These are phyloP conservation scores for Paraleonurus japonicus DNA, from an alignment of 257 asterid species.

Conservation along the genomic window DNA sequence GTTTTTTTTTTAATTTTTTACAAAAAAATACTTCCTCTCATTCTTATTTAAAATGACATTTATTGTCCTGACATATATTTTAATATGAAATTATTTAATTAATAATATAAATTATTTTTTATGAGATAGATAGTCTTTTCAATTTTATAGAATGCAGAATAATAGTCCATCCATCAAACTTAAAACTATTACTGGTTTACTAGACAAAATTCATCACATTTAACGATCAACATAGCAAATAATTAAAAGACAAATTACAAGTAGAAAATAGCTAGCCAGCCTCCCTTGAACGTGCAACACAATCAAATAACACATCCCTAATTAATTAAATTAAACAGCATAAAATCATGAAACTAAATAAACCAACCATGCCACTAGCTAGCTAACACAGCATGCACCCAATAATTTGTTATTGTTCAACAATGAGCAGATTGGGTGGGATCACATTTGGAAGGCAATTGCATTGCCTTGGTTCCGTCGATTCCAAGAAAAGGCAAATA, in stretches of 20 bases:
- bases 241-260: not conserved
- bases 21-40: too few relatives aligned
- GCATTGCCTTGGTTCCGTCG: conserved; percentile 27
- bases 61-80: too few relatives aligned
- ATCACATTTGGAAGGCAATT: conserved; percentile 34
- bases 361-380: not conserved
- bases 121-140: too few relatives aligned
- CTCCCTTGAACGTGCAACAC: not conserved
- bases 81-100: too few relatives aligned
- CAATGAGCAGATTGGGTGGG: not conserved
- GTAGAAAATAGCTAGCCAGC: too few relatives aligned
- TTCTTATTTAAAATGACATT: too few relatives aligned
- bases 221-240: not conserved
- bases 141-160: too few relatives aligned
- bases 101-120: too few relatives aligned
- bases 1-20: too few relatives aligned
- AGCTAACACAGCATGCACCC: not conserved
- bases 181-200: too few relatives aligned
- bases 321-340: not conserved
- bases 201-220: too few relatives aligned
- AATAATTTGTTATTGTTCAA: not conserved
- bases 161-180: not conserved
- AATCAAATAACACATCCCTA: not conserved
- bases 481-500: conserved; percentile 29
- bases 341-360: too few relatives aligned